Evolutionary conservation across 352 stramenopile genomes (phyloP), one percentile per base, ranked within the genome.

Genomic region (Phytophthora hibernalis): DNA sequence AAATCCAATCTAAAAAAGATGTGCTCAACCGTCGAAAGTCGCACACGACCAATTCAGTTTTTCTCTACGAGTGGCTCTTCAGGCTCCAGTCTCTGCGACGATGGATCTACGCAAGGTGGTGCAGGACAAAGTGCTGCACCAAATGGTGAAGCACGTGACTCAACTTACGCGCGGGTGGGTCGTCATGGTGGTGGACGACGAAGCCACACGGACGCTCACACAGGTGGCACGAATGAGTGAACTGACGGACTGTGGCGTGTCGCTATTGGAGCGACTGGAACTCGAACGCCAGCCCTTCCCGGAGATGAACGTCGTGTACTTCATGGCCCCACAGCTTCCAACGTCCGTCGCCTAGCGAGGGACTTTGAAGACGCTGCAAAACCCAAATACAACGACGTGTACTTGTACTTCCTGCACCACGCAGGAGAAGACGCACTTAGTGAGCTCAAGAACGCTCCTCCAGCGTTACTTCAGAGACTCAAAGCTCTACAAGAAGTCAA

Each of bases 181-280:
- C 43, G 88, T 99, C 48, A 88, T 99, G 52, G 93, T 99, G 12
- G 89, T 99, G 26, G 97, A 99, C 82, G 85, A 98, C 42, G 78
- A 85, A 54, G 92, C 96, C 8, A 98, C 97, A 31, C 87, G 87
- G 21, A 92, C 98, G 20, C 92, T 99, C 42, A 98, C 94, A 15
- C 95, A 93, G 13, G 93, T 95, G 7, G 89, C 99, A 42, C 93
- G 96, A 33, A 99, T 99, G 96, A 99, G 98, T 75, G 97, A 99
- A 61, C 89, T 99, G 48, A 99, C 98, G 82, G 96, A 99, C 79
- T 95, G 93, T 55, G 92, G 96, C 22, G 92, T 99, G 18, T 98
- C 96, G 4, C 89, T 99, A 54, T 91, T 99, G 13, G 97, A 99
- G 75, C 91, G 96, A 13, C 82, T 99, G 31, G 87, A 98, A 62